Percentiles rank a stretch among this genome's conserved stretches.
Conservation (phyloP, 805 yeast genomes). For the Nadsonia fulvescens region DNA sequence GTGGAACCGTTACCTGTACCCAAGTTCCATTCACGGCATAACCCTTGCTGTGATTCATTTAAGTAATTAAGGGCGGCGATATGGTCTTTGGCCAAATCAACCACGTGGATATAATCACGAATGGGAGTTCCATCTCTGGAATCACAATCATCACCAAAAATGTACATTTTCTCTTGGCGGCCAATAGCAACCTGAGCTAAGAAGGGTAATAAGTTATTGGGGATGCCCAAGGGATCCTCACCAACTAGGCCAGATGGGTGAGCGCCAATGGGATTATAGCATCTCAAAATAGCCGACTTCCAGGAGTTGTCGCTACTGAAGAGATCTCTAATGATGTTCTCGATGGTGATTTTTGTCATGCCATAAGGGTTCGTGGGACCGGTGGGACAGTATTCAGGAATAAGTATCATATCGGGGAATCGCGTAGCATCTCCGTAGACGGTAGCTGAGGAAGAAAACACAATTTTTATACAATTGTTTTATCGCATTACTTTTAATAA, state of each 20-base stretch:
- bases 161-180: slow-evolving; percentile 42
- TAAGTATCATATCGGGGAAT: slow-evolving; percentile 55
- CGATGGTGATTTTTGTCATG: slow-evolving; percentile 48
- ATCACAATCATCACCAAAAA: slow-evolving; percentile 56
- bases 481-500: slow-evolving; percentile 35
- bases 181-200: slow-evolving; percentile 67
- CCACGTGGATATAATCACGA: slow-evolving; percentile 66
- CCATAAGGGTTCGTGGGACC: slow-evolving; percentile 71
- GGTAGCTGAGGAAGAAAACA: slow-evolving; percentile 66
- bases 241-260: slow-evolving; percentile 69
- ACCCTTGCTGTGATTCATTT: slow-evolving; percentile 23
- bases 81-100: slow-evolving; percentile 65
- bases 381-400: slow-evolving; percentile 60
- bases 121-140: slow-evolving; percentile 68
- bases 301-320: slow-evolving; percentile 22
- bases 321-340: slow-evolving; percentile 39
- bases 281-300: slow-evolving; percentile 44
- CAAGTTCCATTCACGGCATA: slow-evolving; percentile 63
- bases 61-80: slow-evolving; percentile 50
- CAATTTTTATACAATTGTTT: slow-evolving; percentile 32
- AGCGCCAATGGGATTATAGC: slow-evolving; percentile 76
- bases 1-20: slow-evolving; percentile 74
- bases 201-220: slow-evolving; percentile 58
- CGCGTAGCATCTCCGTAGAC: slow-evolving; percentile 71
- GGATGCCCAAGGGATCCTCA: slow-evolving; percentile 64